A percentile compares a stretch with the other conserved stretches of the same genome.
phyloP scores from a whole-genome alignment of 2,329 filamentous ascomycete species.

The Venturia carpophila region DNA sequence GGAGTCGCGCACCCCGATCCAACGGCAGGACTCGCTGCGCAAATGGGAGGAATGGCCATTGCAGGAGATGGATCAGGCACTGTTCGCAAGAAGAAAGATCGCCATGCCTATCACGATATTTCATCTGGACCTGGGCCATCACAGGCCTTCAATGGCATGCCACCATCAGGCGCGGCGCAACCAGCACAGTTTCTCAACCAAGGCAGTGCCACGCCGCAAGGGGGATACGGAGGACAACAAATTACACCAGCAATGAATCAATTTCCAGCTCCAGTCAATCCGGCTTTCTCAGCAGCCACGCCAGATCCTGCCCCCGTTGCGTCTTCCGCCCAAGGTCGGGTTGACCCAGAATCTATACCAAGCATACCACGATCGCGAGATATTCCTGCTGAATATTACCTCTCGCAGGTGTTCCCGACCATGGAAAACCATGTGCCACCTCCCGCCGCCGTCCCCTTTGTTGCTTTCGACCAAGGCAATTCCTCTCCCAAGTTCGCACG shows the following conservation, averaged over 20 bases:
- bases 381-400: conserved; percentile 70
- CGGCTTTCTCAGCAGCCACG: conserved; percentile 42
- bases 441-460: conserved; percentile 78
- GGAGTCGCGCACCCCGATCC: conserved; percentile 26
- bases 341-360: conserved; percentile 87
- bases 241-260: conserved; percentile 46
- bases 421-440: conserved; percentile 92
- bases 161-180: conserved; percentile 40
- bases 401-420: conserved; percentile 83
- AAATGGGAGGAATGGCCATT: conserved; percentile 72
- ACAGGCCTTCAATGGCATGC: conserved; percentile 62
- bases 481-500: conserved; percentile 90
- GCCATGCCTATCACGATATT: conserved; percentile 84
- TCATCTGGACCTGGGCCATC: conserved; percentile 62
- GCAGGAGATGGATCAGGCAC: conserved; percentile 44
- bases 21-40: conserved; percentile 50
- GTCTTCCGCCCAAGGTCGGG: conserved; percentile 61
- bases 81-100: conserved; percentile 74
- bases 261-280: conserved; percentile 53
- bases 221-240: conserved; percentile 35
- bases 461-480: conserved; percentile 94
- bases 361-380: conserved; percentile 85
- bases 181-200: conserved; percentile 43
- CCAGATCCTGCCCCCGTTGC: conserved; percentile 18
- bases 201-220: conserved; percentile 41